Conservation (phyloP, 345 rosid genomes). For the Microthlaspi erraticum region DNA sequence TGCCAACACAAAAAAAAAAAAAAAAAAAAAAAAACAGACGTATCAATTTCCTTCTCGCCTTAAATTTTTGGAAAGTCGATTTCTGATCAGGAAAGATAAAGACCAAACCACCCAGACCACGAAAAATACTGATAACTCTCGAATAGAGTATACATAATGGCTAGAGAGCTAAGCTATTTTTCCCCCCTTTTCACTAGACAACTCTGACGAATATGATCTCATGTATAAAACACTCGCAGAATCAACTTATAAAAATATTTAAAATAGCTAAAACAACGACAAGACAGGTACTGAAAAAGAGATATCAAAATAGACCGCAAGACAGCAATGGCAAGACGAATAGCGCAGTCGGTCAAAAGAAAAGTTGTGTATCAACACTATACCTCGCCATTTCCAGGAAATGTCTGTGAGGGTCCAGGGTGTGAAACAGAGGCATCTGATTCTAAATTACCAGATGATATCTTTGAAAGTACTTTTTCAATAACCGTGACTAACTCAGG, state of each 20-base stretch:
- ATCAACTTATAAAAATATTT: constrained; percentile 1
- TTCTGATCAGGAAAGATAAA: neutral
- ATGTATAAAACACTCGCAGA: neutral
- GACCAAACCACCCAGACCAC: constrained; percentile 4
- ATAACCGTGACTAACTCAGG: constrained; percentile 84
- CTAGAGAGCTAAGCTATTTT: neutral
- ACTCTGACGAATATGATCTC: neutral
- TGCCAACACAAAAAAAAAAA: constrained; percentile 43
- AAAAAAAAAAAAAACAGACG: no score
- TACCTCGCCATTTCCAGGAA: constrained; percentile 76
- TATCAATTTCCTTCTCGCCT: no score
- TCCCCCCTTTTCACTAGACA: constrained; percentile 6
- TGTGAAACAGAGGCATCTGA: constrained; percentile 63
- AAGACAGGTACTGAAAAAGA: neutral
- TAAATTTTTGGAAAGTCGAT: neutral
- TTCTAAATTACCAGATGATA: constrained; percentile 78
- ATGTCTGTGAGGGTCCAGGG: constrained; percentile 53
- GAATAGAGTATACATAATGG: no score
- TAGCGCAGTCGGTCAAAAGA: constrained; percentile 8
- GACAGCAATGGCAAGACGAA: neutral
- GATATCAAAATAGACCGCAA: constrained; percentile 7
- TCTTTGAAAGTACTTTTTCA: constrained; percentile 82
- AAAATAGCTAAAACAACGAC: constrained; percentile 1
- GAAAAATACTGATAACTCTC: no score
- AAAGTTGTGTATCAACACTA: neutral